Evolutionary conservation across 345 rosid genomes (phyloP), one percentile per base, ranked within the genome.

Genomic region (Corymbia maculata): DNA sequence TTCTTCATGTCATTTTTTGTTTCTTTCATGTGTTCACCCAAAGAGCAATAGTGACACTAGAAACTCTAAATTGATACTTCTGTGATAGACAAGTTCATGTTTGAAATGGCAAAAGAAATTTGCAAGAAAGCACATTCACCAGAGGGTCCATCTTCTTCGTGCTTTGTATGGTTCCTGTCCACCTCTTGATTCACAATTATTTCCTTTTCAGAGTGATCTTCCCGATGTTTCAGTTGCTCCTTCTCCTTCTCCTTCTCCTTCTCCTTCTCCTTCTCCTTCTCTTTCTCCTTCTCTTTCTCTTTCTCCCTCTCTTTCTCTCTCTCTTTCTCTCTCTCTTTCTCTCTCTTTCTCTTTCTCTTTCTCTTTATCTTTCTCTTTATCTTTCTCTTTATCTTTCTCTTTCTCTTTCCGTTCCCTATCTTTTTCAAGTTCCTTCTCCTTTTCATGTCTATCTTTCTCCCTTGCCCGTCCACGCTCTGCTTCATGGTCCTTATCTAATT

Each of bases 381-480:
- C 75, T 3, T n/a, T 64, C 5, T 66, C 79, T 15, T 14, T 66
- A 11, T 66, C 70, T 21, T 94, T 96, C 12, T 93, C 96, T 88
- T 90, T 94, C 89, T 96, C 98, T 16, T 55, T 86, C 92, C 92
- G 92, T 87, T 94, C 95, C 87, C 92, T 90, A 47, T 92, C 95
- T 88, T 90, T 89, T 87, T 89, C 95, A 87, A 21, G 93, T n/a
- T 94, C 95, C 91, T 91, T 96, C 90, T 95, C 96, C 88, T 88
- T 94, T 90, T 94, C 96, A 51, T 93, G 94, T 88, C 95, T 93
- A 70, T 95, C 99, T 90, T 91, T 97, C 90, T 97, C 99, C 91
- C 94, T 95, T 24, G 68, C 90, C 85, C 94, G 93, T 86, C 88
- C 92, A 47, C 94, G 94, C 45, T 96, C 97, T 85, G 86, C 92